A percentile compares a stretch with the other conserved stretches of the same genome.
These are phyloP conservation scores for Yamadazyma spencermartinsiae DNA, from an alignment of 1,139 yeast species.

Conservation along the genomic window DNA sequence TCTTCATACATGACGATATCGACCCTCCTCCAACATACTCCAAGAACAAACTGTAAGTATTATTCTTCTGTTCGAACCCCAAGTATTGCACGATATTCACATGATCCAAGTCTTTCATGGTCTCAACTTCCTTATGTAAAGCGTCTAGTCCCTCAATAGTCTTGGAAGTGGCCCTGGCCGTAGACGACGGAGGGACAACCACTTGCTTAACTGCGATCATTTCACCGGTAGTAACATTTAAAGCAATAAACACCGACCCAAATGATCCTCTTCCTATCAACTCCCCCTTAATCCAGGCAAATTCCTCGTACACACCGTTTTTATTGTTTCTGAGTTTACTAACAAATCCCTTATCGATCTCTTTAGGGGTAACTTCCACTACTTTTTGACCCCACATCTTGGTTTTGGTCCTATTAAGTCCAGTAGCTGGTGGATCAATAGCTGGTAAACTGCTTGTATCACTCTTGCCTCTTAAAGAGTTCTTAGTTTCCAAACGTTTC, in stretches of 20 bases:
- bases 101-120: slow-evolving; percentile 93
- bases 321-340: slow-evolving; percentile 60
- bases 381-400: slow-evolving; percentile 98
- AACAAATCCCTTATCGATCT: slow-evolving; percentile 57
- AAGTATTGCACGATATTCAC: slow-evolving; percentile 91
- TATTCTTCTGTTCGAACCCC: slow-evolving; percentile 81
- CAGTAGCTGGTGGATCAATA: slow-evolving; percentile 8
- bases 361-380: slow-evolving; percentile 82
- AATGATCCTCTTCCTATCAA: slow-evolving; percentile 95
- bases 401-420: slow-evolving; percentile 75
- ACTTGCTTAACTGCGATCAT: slow-evolving; percentile 99
- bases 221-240: slow-evolving; percentile 95
- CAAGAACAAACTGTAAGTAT: slow-evolving; percentile 78
- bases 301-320: slow-evolving; percentile 72
- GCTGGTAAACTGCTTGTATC: slow-evolving; percentile 10
- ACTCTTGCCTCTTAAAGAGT: slow-evolving; percentile 9
- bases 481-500: slow-evolving; percentile 47
- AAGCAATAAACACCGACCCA: slow-evolving; percentile 91
- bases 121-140: slow-evolving; percentile 85
- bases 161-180: slow-evolving; percentile 14
- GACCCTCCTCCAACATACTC: slow-evolving; percentile 99
- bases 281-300: slow-evolving; percentile 98
- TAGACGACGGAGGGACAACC: slow-evolving; percentile 37
- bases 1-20: slow-evolving; percentile 80
- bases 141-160: slow-evolving; percentile 71